A percentile compares a stretch with the other conserved stretches of the same genome.
phyloP scores from a whole-genome alignment of 257 asterid genomes.

The Fraxinus pennsylvanica region DNA sequence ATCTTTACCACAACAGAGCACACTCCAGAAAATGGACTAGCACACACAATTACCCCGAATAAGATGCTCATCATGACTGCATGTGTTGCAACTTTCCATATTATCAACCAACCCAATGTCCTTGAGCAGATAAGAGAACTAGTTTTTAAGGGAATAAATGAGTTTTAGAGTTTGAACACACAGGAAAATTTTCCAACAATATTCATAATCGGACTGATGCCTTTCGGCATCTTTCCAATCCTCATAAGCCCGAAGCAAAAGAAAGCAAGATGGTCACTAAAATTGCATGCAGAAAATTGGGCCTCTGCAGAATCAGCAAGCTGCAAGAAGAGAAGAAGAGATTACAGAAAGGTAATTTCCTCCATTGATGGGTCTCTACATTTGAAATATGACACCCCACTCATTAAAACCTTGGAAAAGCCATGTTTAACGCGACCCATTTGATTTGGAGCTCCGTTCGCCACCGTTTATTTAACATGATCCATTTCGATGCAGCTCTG shows the following conservation, averaged over 20 bases:
- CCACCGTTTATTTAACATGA: no score
- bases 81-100: slow-evolving; percentile 63
- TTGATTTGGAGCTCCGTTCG: no score
- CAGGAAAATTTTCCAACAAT: slow-evolving; percentile 88
- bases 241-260: slow-evolving; percentile 78
- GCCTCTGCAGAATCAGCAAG: slow-evolving; percentile 95
- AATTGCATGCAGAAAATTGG: slow-evolving; percentile 77
- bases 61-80: slow-evolving; percentile 74
- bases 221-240: slow-evolving; percentile 94
- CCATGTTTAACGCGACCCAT: no score
- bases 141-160: slow-evolving; percentile 83
- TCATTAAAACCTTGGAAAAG: no score
- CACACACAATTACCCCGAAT: slow-evolving; percentile 75
- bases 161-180: slow-evolving; percentile 82
- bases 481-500: no score
- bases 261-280: slow-evolving; percentile 72
- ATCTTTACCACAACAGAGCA: slow-evolving; percentile 87
- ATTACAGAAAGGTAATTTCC: slow-evolving; percentile 6
- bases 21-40: slow-evolving; percentile 87
- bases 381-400: no score
- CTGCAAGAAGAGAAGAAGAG: slow-evolving; percentile 44
- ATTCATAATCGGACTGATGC: slow-evolving; percentile 65
- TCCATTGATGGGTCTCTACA: not conserved
- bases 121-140: slow-evolving; percentile 71
- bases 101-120: slow-evolving; percentile 67